Evolutionary conservation across 495 filamentous ascomycete species (phyloP).

Genomic region (Neurospora sp.): DNA sequence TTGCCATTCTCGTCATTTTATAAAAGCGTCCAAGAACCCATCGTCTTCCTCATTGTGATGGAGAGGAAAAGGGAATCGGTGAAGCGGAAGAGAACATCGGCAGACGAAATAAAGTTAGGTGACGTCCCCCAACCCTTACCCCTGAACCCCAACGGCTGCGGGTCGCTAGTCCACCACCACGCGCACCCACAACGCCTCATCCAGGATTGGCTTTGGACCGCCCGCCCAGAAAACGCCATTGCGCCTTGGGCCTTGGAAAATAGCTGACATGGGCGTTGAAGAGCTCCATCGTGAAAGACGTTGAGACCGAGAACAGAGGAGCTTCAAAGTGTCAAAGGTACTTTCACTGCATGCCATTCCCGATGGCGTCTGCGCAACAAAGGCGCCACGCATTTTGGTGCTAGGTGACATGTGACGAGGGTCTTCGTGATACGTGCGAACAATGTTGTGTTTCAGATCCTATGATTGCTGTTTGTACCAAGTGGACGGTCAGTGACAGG

Average conservation of each 20-base stretch:
- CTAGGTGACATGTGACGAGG: not conserved
- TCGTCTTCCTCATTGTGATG: not conserved
- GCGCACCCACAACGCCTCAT: not conserved
- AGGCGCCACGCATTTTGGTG: not conserved
- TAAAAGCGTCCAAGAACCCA: not conserved
- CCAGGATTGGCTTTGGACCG: not conserved
- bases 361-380: not conserved
- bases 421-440: not conserved
- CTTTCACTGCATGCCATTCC: not conserved
- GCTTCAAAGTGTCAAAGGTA: not conserved
- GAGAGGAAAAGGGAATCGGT: not conserved
- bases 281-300: not conserved
- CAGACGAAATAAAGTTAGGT: not conserved
- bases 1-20: not conserved
- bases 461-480: not conserved
- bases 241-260: not conserved
- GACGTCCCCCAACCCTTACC: not conserved
- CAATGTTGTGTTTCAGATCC: not conserved
- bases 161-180: not conserved
- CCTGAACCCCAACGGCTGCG: not conserved
- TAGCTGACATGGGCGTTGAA: not conserved
- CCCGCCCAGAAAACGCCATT: not conserved
- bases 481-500: not conserved
- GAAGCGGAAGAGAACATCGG: not conserved
- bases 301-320: not conserved